Base-by-base conservation (phyloP, 1,139 yeast species). In the Pneumocystis canis region DNA sequence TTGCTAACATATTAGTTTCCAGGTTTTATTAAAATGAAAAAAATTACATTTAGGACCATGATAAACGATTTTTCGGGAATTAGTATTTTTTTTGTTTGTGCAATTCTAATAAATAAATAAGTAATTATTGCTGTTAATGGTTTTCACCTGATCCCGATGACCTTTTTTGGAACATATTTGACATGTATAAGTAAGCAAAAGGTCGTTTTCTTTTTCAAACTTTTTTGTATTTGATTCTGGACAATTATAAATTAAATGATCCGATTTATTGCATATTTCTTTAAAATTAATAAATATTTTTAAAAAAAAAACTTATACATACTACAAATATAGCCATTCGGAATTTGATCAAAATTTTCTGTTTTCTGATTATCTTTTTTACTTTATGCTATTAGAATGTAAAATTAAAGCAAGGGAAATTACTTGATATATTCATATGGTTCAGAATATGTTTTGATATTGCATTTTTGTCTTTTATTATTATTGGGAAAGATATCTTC, bases 1-100 rank as follows among this genome's bases (percentile, higher is more conserved):
- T 62, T 14, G 64, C 63, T 62, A 41, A 61, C 37, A 39, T 61
- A 76, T 0, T 89, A 87, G 1, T 78, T 70, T 1, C 84, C 79
- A 1, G 71, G 73, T 66, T 75, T 67, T 71, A 74, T 65, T 30
- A 35, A 39, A 1, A 30, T 20, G 20, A 57, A 25, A 56, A 33
- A 57, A 57, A 57, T 9, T 57, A 57, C 59, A 65, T 71, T 58
- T 61, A 66, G 60, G 67, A 68, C 59, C 64, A 62, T 25, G 65
- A 62, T 60, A 64, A 67, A 18, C 57, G 9, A 25, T 37, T 58
- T 53, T 20, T 63, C 5, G 20, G 63, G 4, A 18, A 64, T 30
- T 7, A 73, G 72, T n/a, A 65, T 58, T 5, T 41, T 58, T n/a
- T 54, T 58, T 31, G 58, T 39, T 25, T 20, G 56, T 54, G n/a